These are phyloP conservation scores for Rhizopogon sp. DNA, from an alignment of 768 basidiomycete genomes.

Conservation along the genomic window DNA sequence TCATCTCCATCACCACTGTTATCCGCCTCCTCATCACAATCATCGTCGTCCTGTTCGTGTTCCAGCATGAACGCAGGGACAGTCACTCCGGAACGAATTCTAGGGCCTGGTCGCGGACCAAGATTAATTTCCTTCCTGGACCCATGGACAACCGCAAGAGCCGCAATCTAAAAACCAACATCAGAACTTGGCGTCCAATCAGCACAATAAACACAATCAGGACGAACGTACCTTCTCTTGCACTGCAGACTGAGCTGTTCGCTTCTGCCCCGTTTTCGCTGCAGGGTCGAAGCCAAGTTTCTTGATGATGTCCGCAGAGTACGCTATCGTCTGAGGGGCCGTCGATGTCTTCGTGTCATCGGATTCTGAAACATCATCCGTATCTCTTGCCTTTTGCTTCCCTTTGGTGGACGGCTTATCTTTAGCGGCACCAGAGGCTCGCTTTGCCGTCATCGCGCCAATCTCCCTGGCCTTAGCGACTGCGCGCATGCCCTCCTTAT, in stretches of 20 bases:
- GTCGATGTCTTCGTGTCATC: conserved; percentile 6
- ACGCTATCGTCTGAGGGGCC: conserved; percentile 35
- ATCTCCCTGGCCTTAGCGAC: conserved; percentile 59
- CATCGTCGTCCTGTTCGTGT: conserved; percentile 1
- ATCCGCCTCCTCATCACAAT: conserved; percentile 8
- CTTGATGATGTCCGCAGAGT: conserved; percentile 63
- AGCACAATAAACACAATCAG: background rate
- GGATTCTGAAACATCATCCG: conserved; percentile 12
- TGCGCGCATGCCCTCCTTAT: conserved; percentile 63
- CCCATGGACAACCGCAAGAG: conserved; percentile 46
- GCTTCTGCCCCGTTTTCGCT: conserved; percentile 43
- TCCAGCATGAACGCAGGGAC: conserved; percentile 28
- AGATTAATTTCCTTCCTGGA: conserved; percentile 51
- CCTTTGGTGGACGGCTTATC: conserved; percentile 6
- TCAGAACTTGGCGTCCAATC: background rate
- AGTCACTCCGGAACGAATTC: conserved; percentile 56
- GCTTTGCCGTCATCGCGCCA: conserved; percentile 22
- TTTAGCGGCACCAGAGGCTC: conserved; percentile 10
- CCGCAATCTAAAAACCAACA: conserved; percentile 41
- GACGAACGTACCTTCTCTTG: conserved; percentile 52
- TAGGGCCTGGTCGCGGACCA: conserved; percentile 59
- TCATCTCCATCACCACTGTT: conserved; percentile 18
- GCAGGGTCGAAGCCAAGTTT: conserved; percentile 79
- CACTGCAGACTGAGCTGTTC: conserved; percentile 32
- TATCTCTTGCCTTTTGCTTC: conserved; percentile 11